These are phyloP conservation scores for Astragalus membranaceus DNA, from an alignment of 306 rosid species.

Conservation along the genomic window DNA sequence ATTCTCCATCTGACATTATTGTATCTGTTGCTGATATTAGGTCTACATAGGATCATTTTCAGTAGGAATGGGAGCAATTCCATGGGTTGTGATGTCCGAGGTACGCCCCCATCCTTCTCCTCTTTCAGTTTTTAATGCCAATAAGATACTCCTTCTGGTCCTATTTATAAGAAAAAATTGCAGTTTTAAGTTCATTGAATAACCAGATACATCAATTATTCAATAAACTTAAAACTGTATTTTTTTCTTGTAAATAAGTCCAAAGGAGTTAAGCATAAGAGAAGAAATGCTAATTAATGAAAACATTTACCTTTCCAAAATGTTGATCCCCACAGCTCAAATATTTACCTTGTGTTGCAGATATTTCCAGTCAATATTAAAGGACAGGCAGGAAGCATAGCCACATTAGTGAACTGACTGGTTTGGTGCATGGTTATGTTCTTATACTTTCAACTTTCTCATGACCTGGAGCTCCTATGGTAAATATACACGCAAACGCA, in stretches of 20 bases:
- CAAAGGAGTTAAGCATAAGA: neutral
- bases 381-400: conserved; percentile 80
- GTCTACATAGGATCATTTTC: conserved; percentile 77
- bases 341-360: conserved; percentile 34
- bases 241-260: too few relatives aligned
- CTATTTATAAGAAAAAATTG: too few relatives aligned
- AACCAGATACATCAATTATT: too few relatives aligned
- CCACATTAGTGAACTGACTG: conserved; percentile 84
- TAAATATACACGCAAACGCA: conserved; percentile 26
- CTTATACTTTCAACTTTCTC: conserved; percentile 84
- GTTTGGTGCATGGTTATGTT: conserved; percentile 86
- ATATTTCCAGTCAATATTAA: conserved; percentile 84
- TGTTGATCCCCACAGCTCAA: neutral
- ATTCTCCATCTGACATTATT: neutral
- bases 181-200: too few relatives aligned
- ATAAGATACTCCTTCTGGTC: too few relatives aligned
- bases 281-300: neutral
- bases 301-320: neutral
- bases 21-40: too few relatives aligned
- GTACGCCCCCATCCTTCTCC: conserved; percentile 21
- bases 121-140: neutral
- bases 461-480: conserved; percentile 88
- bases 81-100: conserved; percentile 98
- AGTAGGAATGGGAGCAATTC: conserved; percentile 90
- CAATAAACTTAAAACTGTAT: too few relatives aligned